Evolutionary conservation across 805 yeast genomes (phyloP).

Genomic region (Kluyveromyces aestuarii): DNA sequence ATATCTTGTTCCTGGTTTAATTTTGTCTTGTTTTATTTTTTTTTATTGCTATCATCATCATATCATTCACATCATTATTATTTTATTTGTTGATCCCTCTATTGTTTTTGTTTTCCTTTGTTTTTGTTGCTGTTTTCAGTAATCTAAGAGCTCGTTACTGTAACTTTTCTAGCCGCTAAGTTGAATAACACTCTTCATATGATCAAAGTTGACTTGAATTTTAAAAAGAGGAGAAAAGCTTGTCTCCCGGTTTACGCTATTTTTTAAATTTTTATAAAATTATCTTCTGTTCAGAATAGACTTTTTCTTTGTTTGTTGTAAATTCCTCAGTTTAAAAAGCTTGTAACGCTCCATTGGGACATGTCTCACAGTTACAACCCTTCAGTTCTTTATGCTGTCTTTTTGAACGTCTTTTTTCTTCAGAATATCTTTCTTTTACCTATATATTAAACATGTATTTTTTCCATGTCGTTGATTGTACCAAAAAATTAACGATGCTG

Average conservation of each 20-base stretch:
- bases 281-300: not conserved
- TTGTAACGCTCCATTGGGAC: too few species aligned
- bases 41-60: not conserved
- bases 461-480: too few species aligned
- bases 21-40: not conserved
- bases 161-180: not conserved
- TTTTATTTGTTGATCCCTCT: constrained; percentile 1
- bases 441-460: too few species aligned
- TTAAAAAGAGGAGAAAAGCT: not conserved
- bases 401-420: too few species aligned
- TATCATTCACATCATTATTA: not conserved
- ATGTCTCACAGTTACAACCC: too few species aligned
- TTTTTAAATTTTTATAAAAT: too few species aligned
- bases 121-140: not conserved
- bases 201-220: not conserved
- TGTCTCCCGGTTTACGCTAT: not conserved
- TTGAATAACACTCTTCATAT: not conserved
- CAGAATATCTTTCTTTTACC: too few species aligned
- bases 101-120: not conserved
- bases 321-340: too few species aligned
- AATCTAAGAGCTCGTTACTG: too few species aligned
- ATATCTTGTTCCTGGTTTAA: not conserved
- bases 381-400: too few species aligned
- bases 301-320: not conserved
- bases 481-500: not conserved